Evolutionary conservation across 2,329 filamentous ascomycete species (phyloP).

Genomic region (Ustulina deusta): DNA sequence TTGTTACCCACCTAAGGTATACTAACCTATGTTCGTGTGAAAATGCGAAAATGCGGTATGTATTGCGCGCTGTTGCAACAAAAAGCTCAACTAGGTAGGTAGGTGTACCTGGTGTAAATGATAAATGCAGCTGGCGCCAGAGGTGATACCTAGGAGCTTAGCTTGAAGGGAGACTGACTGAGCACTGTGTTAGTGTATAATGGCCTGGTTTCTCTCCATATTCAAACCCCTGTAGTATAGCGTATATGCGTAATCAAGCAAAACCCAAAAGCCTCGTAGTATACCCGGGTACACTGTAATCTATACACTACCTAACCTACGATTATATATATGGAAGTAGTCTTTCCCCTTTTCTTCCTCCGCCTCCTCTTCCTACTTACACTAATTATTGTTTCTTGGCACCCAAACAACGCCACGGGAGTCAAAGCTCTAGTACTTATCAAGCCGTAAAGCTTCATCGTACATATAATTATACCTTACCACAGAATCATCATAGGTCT

Average conservation of each 20-base stretch:
- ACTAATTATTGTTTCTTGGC: not conserved
- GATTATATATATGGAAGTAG: too few relatives aligned
- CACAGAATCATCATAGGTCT: not conserved
- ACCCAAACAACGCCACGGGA: not conserved
- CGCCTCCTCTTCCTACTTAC: not conserved
- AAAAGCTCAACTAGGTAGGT: not conserved
- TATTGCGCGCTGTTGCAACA: not conserved
- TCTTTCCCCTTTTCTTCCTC: too few relatives aligned
- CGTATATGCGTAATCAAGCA: not conserved
- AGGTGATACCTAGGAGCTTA: not conserved
- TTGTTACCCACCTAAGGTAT: not conserved
- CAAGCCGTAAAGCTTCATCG: too few relatives aligned
- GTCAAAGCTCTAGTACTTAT: not conserved
- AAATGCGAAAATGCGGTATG: not conserved
- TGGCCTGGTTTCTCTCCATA: not conserved
- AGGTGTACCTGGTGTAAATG: too few relatives aligned
- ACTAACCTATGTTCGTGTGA: not conserved
- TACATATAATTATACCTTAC: too few relatives aligned
- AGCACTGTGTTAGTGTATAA: slow-evolving; percentile 4
- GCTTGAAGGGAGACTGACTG: not conserved
- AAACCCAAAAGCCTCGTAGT: too few relatives aligned
- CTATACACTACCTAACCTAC: not conserved
- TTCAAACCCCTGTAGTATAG: not conserved
- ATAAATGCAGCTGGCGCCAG: too few relatives aligned
- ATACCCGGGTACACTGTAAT: too few relatives aligned